A percentile compares a stretch with the other conserved stretches of the same genome.
These are phyloP conservation scores for Prunus padus DNA, from an alignment of 306 rosid species.

Conservation along the genomic window DNA sequence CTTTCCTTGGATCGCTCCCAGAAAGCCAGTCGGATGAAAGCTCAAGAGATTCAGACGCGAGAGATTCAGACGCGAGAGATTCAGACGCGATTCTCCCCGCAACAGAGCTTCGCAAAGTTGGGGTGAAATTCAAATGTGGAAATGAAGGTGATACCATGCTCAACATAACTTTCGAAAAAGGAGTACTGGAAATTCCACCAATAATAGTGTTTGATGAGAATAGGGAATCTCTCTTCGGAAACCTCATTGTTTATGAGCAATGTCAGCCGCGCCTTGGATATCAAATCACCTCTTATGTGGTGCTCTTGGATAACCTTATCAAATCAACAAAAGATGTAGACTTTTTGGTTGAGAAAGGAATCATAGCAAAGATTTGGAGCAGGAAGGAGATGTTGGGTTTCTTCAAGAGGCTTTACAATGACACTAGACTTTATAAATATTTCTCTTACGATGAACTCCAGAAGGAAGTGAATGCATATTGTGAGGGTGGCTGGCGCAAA, in stretches of 20 bases:
- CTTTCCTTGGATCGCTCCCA: background rate
- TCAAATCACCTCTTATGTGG: background rate
- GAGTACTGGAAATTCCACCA: background rate
- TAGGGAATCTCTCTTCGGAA: conserved; percentile 4
- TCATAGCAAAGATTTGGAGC: background rate
- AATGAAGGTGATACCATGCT: background rate
- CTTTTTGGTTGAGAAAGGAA: background rate
- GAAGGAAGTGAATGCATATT: too few relatives aligned
- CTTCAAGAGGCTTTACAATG: too few relatives aligned
- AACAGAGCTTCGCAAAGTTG: background rate
- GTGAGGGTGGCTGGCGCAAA: too few relatives aligned
- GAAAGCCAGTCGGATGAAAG: too few relatives aligned
- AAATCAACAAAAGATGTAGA: background rate
- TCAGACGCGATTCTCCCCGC: background rate
- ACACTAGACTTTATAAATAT: too few relatives aligned
- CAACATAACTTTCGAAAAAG: background rate
- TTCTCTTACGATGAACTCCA: too few relatives aligned
- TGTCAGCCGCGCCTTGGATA: background rate
- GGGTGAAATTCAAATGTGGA: background rate
- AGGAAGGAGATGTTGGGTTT: too few relatives aligned
- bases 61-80: too few relatives aligned
- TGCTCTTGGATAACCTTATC: background rate
- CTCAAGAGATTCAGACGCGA: background rate
- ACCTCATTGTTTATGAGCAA: background rate
- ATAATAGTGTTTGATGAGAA: background rate